A percentile compares a stretch with the other conserved stretches of the same genome.
Evolutionary conservation across 192 early-diverging fungal genomes (phyloP).

Genomic region (Rhizophlyctis rosea): DNA sequence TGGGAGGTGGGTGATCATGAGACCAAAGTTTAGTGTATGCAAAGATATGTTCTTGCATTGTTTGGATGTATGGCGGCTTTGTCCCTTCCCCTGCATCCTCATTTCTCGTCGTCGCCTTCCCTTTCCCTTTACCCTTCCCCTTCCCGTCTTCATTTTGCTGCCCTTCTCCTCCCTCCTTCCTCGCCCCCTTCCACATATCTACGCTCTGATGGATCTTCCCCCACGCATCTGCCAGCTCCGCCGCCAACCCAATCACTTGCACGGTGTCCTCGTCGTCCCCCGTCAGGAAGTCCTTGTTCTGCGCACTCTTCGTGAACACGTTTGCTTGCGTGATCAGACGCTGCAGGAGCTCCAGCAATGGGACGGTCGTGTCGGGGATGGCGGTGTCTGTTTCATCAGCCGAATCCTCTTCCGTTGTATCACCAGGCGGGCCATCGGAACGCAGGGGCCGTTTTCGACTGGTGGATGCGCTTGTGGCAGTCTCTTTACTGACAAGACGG

Average conservation of each 20-base stretch:
- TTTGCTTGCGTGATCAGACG: neutral
- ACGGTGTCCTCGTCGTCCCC: too few species aligned
- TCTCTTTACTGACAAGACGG: too few species aligned
- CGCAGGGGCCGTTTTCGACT: too few species aligned
- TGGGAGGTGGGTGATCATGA: neutral
- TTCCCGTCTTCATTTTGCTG: neutral
- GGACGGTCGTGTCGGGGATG: neutral
- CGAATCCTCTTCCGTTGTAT: neutral
- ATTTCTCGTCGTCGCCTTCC: neutral
- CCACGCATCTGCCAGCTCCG: too few species aligned
- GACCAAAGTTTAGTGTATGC: neutral
- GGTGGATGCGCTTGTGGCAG: too few species aligned
- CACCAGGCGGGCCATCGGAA: too few species aligned
- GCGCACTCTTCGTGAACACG: neutral
- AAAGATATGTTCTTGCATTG: neutral
- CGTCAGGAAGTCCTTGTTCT: too few species aligned
- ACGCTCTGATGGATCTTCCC: neutral
- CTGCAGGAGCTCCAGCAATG: neutral
- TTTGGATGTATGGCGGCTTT: neutral
- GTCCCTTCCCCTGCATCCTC: slow-evolving; percentile 13
- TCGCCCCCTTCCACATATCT: neutral
- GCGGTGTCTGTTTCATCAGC: neutral
- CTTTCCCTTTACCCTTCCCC: neutral
- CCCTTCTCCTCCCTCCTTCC: neutral
- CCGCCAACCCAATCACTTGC: too few species aligned